Evolutionary conservation across 192 early-diverging fungal species (phyloP).

Genomic region (Umbelopsis sp.): DNA sequence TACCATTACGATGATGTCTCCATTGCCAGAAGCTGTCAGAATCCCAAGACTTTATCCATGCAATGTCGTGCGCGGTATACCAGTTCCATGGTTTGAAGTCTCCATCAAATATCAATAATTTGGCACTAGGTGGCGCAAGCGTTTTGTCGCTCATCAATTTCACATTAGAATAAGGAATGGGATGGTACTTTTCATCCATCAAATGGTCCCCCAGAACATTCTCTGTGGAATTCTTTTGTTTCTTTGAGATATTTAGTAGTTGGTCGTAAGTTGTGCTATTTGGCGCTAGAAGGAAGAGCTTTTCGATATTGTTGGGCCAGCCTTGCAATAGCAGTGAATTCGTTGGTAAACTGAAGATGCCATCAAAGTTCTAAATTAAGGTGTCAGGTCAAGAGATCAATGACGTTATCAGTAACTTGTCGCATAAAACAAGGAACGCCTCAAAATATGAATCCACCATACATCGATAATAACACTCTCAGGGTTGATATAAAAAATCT

Average conservation of each 20-base stretch:
- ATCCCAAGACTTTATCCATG: background rate
- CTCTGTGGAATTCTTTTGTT: background rate
- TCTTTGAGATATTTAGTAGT: background rate
- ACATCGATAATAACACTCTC: background rate
- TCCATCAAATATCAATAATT: background rate
- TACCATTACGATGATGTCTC: conserved; percentile 1
- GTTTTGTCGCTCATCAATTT: background rate
- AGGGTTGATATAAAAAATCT: background rate
- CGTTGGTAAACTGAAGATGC: background rate
- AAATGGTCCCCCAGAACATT: background rate
- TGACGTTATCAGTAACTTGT: background rate
- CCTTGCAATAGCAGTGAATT: background rate
- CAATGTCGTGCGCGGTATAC: background rate
- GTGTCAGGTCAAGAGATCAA: background rate
- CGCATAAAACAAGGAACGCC: no score
- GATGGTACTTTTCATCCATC: background rate
- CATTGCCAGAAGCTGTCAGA: background rate
- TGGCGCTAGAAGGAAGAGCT: background rate
- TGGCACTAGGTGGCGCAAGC: background rate
- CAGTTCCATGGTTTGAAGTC: conserved; percentile 3
- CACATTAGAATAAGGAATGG: background rate
- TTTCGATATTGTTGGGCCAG: background rate
- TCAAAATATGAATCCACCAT: background rate
- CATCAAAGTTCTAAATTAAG: background rate
- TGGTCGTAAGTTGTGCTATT: background rate